Evolutionary conservation across 176 grass and related monocot species (phyloP).

Genomic region (Oryza australiensis): DNA sequence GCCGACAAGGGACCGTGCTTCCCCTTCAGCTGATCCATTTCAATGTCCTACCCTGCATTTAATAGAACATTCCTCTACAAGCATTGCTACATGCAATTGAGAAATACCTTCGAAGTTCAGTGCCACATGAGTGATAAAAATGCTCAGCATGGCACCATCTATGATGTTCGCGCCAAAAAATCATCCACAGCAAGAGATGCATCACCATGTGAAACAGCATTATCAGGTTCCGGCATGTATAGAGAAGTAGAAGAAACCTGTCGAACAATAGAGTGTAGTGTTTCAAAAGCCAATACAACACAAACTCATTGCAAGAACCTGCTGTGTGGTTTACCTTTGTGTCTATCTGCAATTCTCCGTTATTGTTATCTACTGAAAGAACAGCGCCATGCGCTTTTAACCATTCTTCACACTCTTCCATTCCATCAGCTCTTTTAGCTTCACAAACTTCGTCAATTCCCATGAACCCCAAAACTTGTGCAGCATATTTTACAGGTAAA

Average conservation of each 20-base stretch:
- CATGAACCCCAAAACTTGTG: constrained; percentile 68
- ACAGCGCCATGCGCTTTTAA: constrained; percentile 83
- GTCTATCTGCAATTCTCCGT: constrained; percentile 69
- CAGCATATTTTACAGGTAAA: constrained; percentile 63
- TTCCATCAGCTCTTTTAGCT: constrained; percentile 37
- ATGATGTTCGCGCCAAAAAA: constrained; percentile 68
- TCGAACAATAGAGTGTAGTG: neutral
- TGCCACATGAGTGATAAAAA: neutral
- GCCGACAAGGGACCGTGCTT: constrained; percentile 2
- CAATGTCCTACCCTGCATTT: constrained; percentile 6
- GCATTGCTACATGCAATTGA: neutral
- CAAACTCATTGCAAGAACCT: neutral
- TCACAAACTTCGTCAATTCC: constrained; percentile 44
- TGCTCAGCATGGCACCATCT: constrained; percentile 21
- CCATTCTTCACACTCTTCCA: constrained; percentile 89
- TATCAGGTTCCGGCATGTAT: constrained; percentile 83
- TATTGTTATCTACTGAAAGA: constrained; percentile 55
- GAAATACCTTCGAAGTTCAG: constrained; percentile 21
- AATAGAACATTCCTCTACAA: constrained; percentile 22
- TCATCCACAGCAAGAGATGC: constrained; percentile 78
- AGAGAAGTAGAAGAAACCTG: constrained; percentile 71
- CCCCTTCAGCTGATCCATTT: constrained; percentile 14
- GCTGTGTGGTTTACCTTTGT: constrained; percentile 61
- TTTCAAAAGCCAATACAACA: constrained; percentile 27
- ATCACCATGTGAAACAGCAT: constrained; percentile 92